Base-by-base conservation (phyloP, 345 rosid species). In the Murraya paniculata region DNA sequence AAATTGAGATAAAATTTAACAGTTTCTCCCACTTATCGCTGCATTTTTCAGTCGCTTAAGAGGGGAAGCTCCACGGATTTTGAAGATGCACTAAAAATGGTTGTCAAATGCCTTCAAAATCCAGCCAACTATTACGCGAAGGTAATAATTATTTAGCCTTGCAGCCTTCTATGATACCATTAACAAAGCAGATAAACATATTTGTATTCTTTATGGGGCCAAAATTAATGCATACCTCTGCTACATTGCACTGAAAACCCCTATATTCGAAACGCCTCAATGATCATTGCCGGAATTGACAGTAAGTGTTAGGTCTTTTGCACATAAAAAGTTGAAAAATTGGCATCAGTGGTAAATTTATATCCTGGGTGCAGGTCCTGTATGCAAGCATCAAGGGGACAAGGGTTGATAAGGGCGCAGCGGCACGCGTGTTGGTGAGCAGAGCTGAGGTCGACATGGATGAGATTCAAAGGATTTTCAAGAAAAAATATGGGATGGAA, bases 371-470 rank as follows among this genome's bases (percentile, higher is more conserved):
- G 56, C 84, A 91, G 93, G 71, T 67, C 45, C 36, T 89, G 66
- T 77, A 85, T 58, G 36, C 71, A 53, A 81, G 84, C 79, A 64
- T 87, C 0, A 87, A 84, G 62, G 91, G 89, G 55, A 80, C 36
- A 24, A 74, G 64, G 18, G 55, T 60, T 0, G 86, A 87, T 33
- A 78, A 57, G 68, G 81, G 84, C 1, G 83, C 72, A 16, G 27
- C 86, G 84, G 56, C 83, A 13, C 85, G 92, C 3, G 86, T 86
- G 76, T 76, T 88, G 79, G 81, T 86, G 81, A 87, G 84, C 79
- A 87, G 91, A 78, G 84, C 88, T 19, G 94, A 89, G 77, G 39
- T 82, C 66, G 94, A 92, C 81, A 77, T 88, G 86, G 81, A 80
- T 56, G 89, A 86, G 66, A 85, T 90, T 33, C 84, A 78, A 48